Conservation (phyloP, 2,329 filamentous ascomycete genomes). For the Aspergillus fijiensis region DNA sequence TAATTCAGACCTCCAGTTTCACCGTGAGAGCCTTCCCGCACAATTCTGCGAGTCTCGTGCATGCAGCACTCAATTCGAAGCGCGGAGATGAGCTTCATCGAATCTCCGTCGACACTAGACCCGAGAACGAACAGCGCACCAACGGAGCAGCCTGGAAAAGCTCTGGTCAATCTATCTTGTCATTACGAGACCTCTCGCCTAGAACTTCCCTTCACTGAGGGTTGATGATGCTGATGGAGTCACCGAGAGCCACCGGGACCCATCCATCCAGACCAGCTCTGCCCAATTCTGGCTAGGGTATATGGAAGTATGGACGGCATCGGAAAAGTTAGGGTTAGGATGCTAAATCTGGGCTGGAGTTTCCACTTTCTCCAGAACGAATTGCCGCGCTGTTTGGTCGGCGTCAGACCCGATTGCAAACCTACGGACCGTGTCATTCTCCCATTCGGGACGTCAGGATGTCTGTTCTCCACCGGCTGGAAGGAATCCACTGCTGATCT, state of each 20-base stretch:
- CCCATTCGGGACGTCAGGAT: not conserved
- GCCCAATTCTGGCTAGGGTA: not conserved
- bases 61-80: no score
- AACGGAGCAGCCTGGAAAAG: no score
- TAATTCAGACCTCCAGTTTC: no score
- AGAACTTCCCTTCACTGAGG: not conserved
- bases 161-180: no score
- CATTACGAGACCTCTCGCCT: slow-evolving; percentile 1
- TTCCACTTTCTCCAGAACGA: slow-evolving; percentile 1
- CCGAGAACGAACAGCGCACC: no score
- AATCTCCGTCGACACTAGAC: no score
- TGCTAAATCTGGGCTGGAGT: not conserved
- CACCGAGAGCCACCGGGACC: not conserved
- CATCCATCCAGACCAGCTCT: slow-evolving; percentile 1
- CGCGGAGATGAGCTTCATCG: no score
- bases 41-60: no score
- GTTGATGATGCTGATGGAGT: not conserved
- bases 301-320: no score
- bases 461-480: not conserved
- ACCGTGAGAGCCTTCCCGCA: no score
- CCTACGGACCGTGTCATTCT: not conserved
- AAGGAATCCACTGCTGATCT: not conserved
- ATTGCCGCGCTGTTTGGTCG: not conserved
- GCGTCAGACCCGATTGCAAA: not conserved
- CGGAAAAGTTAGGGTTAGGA: no score